Conservation (phyloP, 345 rosid species). For the Hirschfeldia incana region DNA sequence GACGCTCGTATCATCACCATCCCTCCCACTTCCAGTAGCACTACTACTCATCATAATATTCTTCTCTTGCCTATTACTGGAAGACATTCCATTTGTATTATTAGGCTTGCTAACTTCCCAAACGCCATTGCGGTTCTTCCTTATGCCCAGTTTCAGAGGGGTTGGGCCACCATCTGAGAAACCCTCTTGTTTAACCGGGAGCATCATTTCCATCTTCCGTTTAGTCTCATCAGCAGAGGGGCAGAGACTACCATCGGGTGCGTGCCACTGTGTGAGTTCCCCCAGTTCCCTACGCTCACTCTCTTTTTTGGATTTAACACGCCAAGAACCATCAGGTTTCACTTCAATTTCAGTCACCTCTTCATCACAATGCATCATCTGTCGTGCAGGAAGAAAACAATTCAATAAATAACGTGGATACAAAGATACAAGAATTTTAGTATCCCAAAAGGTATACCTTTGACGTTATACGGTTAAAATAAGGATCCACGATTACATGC, state of each 20-base stretch:
- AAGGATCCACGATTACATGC: conserved; percentile 80
- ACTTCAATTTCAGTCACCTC: conserved; percentile 84
- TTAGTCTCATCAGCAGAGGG: conserved; percentile 45
- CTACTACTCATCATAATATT: conserved; percentile 88
- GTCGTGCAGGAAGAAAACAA: conserved; percentile 28
- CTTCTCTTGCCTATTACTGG: conserved; percentile 62
- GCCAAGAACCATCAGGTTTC: conserved; percentile 98
- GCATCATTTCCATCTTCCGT: conserved; percentile 55
- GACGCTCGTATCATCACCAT: conserved; percentile 91
- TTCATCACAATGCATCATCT: conserved; percentile 90
- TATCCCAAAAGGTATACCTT: conserved; percentile 49
- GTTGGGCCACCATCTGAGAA: conserved; percentile 56
- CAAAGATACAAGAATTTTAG: conserved; percentile 9
- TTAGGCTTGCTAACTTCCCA: conserved; percentile 96
- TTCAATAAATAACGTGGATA: background rate
- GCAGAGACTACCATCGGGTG: conserved; percentile 65
- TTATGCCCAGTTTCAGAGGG: conserved; percentile 86
- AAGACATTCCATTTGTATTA: conserved; percentile 54
- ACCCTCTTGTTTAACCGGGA: conserved; percentile 72
- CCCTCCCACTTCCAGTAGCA: conserved; percentile 88
- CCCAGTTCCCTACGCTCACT: conserved; percentile 78
- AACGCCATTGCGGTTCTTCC: conserved; percentile 72
- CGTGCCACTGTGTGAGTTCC: conserved; percentile 83
- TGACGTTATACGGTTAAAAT: conserved; percentile 82
- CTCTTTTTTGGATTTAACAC: conserved; percentile 75